Evolutionary conservation across 2,329 filamentous ascomycete species (phyloP).

Genomic region (Stagonosporopsis rhizophila): DNA sequence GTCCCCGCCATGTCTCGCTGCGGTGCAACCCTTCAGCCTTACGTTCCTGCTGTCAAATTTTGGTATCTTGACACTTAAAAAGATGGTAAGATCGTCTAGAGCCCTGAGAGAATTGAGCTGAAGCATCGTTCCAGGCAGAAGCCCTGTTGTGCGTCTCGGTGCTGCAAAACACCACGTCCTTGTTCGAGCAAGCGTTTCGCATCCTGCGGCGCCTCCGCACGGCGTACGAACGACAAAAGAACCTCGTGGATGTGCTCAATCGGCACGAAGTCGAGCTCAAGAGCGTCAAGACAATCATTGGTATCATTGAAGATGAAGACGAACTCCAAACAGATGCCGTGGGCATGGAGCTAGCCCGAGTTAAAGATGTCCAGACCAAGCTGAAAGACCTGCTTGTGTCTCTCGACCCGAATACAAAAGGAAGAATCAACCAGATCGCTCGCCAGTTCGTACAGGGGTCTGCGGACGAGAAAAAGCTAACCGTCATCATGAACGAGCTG

Average conservation of each 20-base stretch:
- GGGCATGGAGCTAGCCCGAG: slow-evolving; percentile 12
- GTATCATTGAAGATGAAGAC: slow-evolving; percentile 24
- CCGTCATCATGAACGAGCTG: slow-evolving; percentile 25
- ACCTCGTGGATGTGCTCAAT: slow-evolving; percentile 15
- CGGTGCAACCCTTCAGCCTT: background rate
- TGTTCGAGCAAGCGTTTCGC: slow-evolving; percentile 18
- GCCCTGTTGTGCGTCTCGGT: slow-evolving; percentile 7
- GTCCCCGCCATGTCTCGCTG: background rate
- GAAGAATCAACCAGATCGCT: slow-evolving; percentile 19
- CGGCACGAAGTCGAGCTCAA: slow-evolving; percentile 24
- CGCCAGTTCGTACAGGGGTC: slow-evolving; percentile 25
- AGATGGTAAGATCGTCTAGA: background rate
- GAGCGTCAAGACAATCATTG: slow-evolving; percentile 22
- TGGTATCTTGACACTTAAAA: background rate
- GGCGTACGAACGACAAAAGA: slow-evolving; percentile 23
- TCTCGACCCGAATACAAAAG: slow-evolving; percentile 20
- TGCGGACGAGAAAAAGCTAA: slow-evolving; percentile 25
- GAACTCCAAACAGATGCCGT: slow-evolving; percentile 13
- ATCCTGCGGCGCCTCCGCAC: slow-evolving; percentile 20
- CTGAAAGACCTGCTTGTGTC: slow-evolving; percentile 10
- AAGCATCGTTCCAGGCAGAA: background rate
- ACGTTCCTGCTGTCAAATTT: background rate
- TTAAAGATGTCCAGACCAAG: background rate
- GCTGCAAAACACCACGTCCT: slow-evolving; percentile 4
- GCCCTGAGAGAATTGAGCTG: background rate